Evolutionary conservation across 2,329 filamentous ascomycete genomes (phyloP).

Genomic region (Penicillium olsonii): DNA sequence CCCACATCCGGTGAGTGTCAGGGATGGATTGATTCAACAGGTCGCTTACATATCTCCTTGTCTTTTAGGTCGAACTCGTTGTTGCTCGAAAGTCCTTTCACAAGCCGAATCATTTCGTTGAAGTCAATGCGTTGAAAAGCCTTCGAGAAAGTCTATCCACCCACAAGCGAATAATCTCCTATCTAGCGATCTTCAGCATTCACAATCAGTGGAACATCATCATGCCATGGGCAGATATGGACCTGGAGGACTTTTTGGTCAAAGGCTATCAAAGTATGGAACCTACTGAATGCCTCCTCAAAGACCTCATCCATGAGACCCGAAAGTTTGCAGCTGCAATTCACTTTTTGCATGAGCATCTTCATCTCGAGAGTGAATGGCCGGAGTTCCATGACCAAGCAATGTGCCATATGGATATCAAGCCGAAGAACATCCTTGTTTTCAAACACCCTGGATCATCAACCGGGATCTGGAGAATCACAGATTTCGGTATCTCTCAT

Average conservation of each 20-base stretch:
- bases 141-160: background rate
- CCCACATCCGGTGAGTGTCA: background rate
- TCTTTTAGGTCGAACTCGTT: background rate
- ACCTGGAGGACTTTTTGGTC: constrained; percentile 18
- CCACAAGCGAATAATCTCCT: constrained; percentile 12
- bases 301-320: constrained; percentile 15
- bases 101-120: background rate
- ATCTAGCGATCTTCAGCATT: constrained; percentile 10
- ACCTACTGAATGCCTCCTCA: background rate
- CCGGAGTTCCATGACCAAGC: background rate
- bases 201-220: constrained; percentile 18
- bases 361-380: background rate
- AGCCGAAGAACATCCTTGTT: constrained; percentile 22
- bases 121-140: background rate
- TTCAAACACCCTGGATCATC: background rate
- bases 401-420: background rate
- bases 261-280: background rate
- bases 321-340: constrained; percentile 15
- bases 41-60: background rate
- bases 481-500: constrained; percentile 26
- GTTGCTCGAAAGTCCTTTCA: background rate
- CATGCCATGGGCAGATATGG: constrained; percentile 16
- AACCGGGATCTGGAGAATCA: constrained; percentile 27
- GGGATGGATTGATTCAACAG: no score
- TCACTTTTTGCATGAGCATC: constrained; percentile 13